Evolutionary conservation across 83 land plant genomes (phyloP).

Genomic region (Picea mariana): DNA sequence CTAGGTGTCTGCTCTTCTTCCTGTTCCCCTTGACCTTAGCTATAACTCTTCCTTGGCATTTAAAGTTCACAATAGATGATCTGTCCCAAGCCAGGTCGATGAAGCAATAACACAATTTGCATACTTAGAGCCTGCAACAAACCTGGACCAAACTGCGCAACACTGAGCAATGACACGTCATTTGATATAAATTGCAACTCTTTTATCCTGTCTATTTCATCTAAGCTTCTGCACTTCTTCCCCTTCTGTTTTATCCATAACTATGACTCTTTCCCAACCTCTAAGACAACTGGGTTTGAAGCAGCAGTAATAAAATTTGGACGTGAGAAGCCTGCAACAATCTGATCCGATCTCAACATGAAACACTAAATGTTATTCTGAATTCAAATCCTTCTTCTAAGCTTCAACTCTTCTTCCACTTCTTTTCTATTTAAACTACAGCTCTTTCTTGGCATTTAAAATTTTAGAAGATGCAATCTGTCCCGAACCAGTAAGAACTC

Average conservation of each 20-base stretch:
- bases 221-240: neutral
- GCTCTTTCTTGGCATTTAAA: too few species aligned
- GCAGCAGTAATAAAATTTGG: too few species aligned
- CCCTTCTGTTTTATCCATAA: neutral
- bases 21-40: neutral
- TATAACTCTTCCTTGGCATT: neutral
- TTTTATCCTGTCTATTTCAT: neutral
- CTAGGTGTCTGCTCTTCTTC: conserved; percentile 1
- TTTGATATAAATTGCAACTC: conserved; percentile 3
- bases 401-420: too few species aligned
- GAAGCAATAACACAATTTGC: neutral
- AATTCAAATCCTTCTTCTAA: too few species aligned
- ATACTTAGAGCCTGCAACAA: conserved; percentile 1
- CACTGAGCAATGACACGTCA: neutral
- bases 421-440: too few species aligned
- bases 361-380: too few species aligned
- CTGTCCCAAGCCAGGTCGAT: neutral
- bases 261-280: too few species aligned
- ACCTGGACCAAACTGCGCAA: neutral
- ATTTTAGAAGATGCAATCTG: too few species aligned
- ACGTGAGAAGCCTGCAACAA: too few species aligned
- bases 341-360: too few species aligned
- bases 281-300: too few species aligned
- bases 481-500: too few species aligned
- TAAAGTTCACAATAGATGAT: neutral